phyloP scores from a whole-genome alignment of 2,329 filamentous ascomycete species.

The Didymella exigua region DNA sequence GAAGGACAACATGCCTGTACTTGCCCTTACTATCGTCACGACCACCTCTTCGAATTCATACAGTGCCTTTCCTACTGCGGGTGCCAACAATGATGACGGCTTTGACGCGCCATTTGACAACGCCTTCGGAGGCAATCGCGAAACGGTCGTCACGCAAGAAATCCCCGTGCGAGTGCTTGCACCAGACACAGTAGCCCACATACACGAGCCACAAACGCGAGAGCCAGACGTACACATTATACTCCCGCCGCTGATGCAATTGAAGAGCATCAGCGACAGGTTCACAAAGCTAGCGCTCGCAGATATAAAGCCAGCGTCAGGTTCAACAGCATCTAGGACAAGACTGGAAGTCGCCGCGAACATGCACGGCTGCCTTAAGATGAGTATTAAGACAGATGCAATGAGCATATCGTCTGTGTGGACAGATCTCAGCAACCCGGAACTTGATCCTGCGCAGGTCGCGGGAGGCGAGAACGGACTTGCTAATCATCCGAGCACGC shows the following conservation, averaged over 20 bases:
- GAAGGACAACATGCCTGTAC: slow-evolving; percentile 82
- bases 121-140: slow-evolving; percentile 65
- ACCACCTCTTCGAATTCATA: slow-evolving; percentile 62
- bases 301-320: slow-evolving; percentile 45
- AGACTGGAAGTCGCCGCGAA: slow-evolving; percentile 89
- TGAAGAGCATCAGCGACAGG: slow-evolving; percentile 92
- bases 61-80: slow-evolving; percentile 41
- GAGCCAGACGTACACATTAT: slow-evolving; percentile 95
- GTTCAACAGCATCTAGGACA: slow-evolving; percentile 35
- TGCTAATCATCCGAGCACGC: slow-evolving; percentile 80
- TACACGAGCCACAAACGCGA: slow-evolving; percentile 88
- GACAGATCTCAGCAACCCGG: slow-evolving; percentile 84
- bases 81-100: slow-evolving; percentile 33
- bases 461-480: slow-evolving; percentile 68
- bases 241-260: slow-evolving; percentile 81
- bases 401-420: slow-evolving; percentile 85
- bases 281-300: slow-evolving; percentile 78
- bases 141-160: slow-evolving; percentile 93
- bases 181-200: slow-evolving; percentile 81
- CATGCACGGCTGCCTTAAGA: slow-evolving; percentile 85
- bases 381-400: slow-evolving; percentile 81
- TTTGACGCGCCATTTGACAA: slow-evolving; percentile 35
- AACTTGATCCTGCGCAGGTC: slow-evolving; percentile 79
- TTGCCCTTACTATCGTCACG: slow-evolving; percentile 88
- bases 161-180: slow-evolving; percentile 92